These are phyloP conservation scores for Kodamaea fungicola DNA, from an alignment of 1,139 yeast species.

Conservation along the genomic window DNA sequence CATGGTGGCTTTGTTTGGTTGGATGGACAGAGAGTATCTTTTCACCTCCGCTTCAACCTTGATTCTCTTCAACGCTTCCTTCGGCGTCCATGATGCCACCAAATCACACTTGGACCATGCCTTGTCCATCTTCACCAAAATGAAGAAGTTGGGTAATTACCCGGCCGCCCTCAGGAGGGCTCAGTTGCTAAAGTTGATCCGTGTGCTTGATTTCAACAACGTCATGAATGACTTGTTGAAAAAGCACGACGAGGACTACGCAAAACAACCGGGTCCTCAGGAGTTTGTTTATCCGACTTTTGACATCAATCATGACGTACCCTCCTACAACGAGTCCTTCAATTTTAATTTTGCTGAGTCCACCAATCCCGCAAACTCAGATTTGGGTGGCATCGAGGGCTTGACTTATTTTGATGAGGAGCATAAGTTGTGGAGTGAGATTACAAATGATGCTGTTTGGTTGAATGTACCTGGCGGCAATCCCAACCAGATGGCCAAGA, in stretches of 20 bases:
- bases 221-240: constrained; percentile 54
- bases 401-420: constrained; percentile 48
- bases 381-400: constrained; percentile 45
- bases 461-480: constrained; percentile 29
- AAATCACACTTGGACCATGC: constrained; percentile 73
- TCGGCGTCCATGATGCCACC: constrained; percentile 80
- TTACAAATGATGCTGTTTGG: constrained; percentile 76
- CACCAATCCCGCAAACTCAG: constrained; percentile 17
- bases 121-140: constrained; percentile 61
- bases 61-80: constrained; percentile 72
- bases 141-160: constrained; percentile 73
- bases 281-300: background rate
- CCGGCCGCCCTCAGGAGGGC: constrained; percentile 76
- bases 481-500: constrained; percentile 19
- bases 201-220: constrained; percentile 66
- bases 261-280: background rate
- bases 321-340: constrained; percentile 12
- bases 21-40: constrained; percentile 84
- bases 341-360: constrained; percentile 18
- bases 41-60: constrained; percentile 80
- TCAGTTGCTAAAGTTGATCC: constrained; percentile 62
- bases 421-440: constrained; percentile 69
- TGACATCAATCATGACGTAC: background rate
- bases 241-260: constrained; percentile 53
- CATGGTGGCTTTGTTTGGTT: constrained; percentile 81